phyloP scores from a whole-genome alignment of 2,329 filamentous ascomycete genomes.

The Arthrobotrys conoides region DNA sequence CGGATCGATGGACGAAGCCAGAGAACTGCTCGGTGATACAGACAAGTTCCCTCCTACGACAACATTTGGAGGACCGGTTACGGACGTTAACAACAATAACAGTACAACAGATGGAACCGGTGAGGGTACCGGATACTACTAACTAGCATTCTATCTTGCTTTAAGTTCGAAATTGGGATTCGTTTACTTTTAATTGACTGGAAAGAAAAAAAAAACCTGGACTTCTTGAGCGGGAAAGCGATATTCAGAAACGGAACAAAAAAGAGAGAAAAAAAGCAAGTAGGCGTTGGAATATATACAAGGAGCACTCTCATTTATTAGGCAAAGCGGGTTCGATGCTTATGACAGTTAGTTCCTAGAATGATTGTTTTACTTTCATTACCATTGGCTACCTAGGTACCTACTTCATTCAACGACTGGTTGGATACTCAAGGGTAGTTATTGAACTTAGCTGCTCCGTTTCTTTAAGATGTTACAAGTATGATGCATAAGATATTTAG shows the following conservation, averaged over 20 bases:
- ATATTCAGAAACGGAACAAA: not conserved
- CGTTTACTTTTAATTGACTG: not conserved
- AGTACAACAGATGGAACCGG: not conserved
- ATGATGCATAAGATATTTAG: too few species aligned
- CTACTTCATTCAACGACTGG: constrained; percentile 8
- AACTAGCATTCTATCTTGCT: not conserved
- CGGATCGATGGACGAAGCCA: constrained; percentile 64
- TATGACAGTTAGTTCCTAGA: constrained; percentile 12
- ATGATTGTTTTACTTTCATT: not conserved
- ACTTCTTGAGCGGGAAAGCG: not conserved
- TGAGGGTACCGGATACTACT: constrained; percentile 51
- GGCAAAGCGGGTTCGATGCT: too few species aligned
- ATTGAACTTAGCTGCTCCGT: constrained; percentile 13
- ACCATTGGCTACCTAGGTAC: not conserved
- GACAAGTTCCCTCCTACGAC: constrained; percentile 39
- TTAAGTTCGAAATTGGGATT: not conserved
- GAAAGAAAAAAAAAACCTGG: not conserved
- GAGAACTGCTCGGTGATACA: constrained; percentile 32
- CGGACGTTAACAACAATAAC: not conserved
- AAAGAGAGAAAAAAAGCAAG: not conserved
- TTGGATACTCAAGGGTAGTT: not conserved
- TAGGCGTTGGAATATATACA: not conserved
- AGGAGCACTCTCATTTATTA: not conserved
- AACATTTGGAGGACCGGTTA: constrained; percentile 41
- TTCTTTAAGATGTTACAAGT: not conserved